Base-by-base conservation (phyloP, 768 basidiomycete genomes). In the Sarcomyxa edulis region DNA sequence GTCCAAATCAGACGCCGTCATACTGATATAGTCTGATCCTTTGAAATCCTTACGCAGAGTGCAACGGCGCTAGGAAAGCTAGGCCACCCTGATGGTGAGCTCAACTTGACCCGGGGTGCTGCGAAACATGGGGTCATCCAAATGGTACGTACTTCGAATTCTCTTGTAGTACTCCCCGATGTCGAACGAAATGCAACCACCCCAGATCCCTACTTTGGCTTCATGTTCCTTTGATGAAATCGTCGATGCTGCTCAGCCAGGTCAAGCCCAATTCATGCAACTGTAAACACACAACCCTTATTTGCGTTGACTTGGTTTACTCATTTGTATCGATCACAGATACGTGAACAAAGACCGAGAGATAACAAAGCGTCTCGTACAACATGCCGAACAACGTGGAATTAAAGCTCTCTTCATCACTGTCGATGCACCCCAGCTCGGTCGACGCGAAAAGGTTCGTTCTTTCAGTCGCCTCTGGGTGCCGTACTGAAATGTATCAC, bases 221-320 rank as follows among this genome's bases (percentile, higher is more conserved):
- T 93, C 89, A 0, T 98, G 93, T 59, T 88, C 90, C 0, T 96
- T 98, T 58, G 93, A 98, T 55, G 92, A 98, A 58, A 78, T 97
- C 35, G 71, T 96, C n/a, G 85, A 95, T 54, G 86, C 79, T 0
- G 85, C 91, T 9, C 62, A 72, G 28, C 82, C 84, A 4, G 78
- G 72, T 1, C 94, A 97, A 61, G 66, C 76, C 3, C 86, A 87
- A 54, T 93, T 93, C 59, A 59, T 96, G 35, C 95, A 98, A 58
- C 63, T 97, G 69, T 89, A 55, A 48, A 75, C 51, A 1, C 20
- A 15, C n/a, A n/a, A n/a, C n/a, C n/a, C n/a, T n/a, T n/a, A n/a
- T n/a, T n/a, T n/a, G n/a, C n/a, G n/a, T n/a, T n/a, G n/a, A n/a
- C n/a, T n/a, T n/a, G n/a, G n/a, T n/a, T n/a, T n/a, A n/a, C 11